Base-by-base conservation (phyloP, 2,329 filamentous ascomycete species). In the Scleromitrula shiraiana region DNA sequence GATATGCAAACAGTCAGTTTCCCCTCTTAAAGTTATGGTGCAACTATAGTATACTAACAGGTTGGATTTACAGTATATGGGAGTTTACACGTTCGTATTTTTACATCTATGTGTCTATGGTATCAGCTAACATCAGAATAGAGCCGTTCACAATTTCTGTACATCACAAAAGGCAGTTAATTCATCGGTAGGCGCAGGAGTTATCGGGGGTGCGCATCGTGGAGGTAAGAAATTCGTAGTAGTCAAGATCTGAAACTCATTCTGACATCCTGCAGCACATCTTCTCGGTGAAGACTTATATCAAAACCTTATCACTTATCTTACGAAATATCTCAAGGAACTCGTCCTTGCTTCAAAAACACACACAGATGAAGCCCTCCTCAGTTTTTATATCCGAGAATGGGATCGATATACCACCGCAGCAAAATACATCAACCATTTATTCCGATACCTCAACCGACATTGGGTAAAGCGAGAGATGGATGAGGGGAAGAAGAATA, bases 391-490 rank as follows among this genome's bases (percentile, higher is more conserved):
- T 67, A 98, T 97, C 66, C 82, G 85, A 63, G 90, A 98, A 74
- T 98, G 93, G 93, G 82, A 85, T 57, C 80, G 93, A 52, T 98
- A 96, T 70, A 98, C 93, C 2, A 88, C 86, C 12, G 91, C 93
- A 1, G 93, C 90, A 51, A 95, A 94, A 68, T 98, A 95, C 70
- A 93, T 96, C 65, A 94, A 98, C 68, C 91, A 98, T 65, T 73
- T 98, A 7, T 98, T 98, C 73, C 76, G 85, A 46, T 98, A 98
- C 64, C 79, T 98, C 22, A 98, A 98, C 64, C 81, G 93, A 24
- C 93, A 98, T 69, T 98, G 94, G 93, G 93, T 98, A 2, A 98
- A 96, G 75, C 78, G 93, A 24, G 93, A 98, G 70, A 95, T 98
- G 70, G 93, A 98, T 55, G 93, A 98, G 67, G 93, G 93, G 27